Conservation (phyloP, 495 filamentous ascomycete species). For the Penicillium mononematosum region DNA sequence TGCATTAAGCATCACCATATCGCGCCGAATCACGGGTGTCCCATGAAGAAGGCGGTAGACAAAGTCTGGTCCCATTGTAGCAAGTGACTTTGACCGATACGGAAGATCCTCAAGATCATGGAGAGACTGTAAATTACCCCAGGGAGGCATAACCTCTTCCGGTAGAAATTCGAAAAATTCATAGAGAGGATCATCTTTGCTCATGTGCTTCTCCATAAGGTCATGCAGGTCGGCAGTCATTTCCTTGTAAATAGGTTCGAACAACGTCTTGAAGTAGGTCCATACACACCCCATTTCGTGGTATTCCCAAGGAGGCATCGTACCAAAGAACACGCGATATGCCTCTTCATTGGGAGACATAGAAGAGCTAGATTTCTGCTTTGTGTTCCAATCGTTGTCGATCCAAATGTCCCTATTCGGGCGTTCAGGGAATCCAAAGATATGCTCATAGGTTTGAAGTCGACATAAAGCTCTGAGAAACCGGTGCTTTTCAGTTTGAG, state of each 20-base stretch:
- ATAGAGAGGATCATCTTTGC: neutral
- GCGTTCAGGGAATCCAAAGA: too few relatives aligned
- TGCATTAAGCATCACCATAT: constrained; percentile 13
- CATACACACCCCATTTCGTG: constrained; percentile 21
- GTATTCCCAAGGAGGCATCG: constrained; percentile 23
- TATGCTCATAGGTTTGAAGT: constrained; percentile 1
- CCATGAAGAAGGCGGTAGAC: constrained; percentile 15
- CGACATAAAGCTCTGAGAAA: constrained; percentile 23
- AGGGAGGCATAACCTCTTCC: neutral
- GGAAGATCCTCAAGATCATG: too few relatives aligned
- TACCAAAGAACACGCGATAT: constrained; percentile 18
- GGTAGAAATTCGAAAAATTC: neutral
- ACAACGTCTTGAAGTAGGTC: constrained; percentile 11
- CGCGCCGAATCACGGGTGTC: constrained; percentile 11
- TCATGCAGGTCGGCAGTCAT: constrained; percentile 14
- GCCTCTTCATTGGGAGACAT: neutral
- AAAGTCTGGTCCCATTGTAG: constrained; percentile 11
- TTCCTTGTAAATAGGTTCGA: constrained; percentile 11
- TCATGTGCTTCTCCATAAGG: constrained; percentile 1
- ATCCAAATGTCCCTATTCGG: rapidly evolving
- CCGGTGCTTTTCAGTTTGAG: constrained; percentile 14
- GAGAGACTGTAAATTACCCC: neutral
- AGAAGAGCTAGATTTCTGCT: too few relatives aligned
- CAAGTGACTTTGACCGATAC: neutral
- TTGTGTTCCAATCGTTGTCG: too few relatives aligned